phyloP scores from a whole-genome alignment of 2,329 filamentous ascomycete species.

The Fonsecaea monophora region DNA sequence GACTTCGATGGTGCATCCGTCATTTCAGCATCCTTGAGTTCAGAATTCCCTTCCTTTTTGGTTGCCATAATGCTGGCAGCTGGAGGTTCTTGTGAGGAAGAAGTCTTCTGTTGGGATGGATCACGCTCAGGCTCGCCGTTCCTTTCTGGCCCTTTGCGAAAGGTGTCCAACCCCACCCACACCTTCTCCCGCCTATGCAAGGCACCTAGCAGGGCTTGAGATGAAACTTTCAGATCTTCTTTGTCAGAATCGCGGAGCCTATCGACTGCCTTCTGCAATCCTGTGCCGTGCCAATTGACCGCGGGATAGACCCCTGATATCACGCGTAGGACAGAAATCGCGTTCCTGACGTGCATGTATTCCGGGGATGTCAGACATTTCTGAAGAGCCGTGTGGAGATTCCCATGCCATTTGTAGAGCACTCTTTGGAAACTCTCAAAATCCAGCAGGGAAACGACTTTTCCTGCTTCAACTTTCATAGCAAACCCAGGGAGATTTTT shows the following conservation, averaged over 20 bases:
- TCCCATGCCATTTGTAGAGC: slow-evolving; percentile 88
- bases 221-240: slow-evolving; percentile 58
- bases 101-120: slow-evolving; percentile 24
- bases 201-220: slow-evolving; percentile 57
- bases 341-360: slow-evolving; percentile 98
- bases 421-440: slow-evolving; percentile 86
- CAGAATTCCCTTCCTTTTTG: slow-evolving; percentile 53
- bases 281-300: slow-evolving; percentile 81
- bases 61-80: slow-evolving; percentile 25
- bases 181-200: slow-evolving; percentile 57
- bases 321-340: slow-evolving; percentile 84
- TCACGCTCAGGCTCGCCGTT: slow-evolving; percentile 26
- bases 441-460: slow-evolving; percentile 74
- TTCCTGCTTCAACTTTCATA: slow-evolving; percentile 73
- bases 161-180: slow-evolving; percentile 57
- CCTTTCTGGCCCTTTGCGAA: slow-evolving; percentile 44
- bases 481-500: slow-evolving; percentile 79
- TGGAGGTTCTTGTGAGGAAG: slow-evolving; percentile 39
- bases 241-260: slow-evolving; percentile 53
- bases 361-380: slow-evolving; percentile 80
- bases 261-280: slow-evolving; percentile 53
- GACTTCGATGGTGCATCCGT: slow-evolving; percentile 42
- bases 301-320: slow-evolving; percentile 84
- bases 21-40: slow-evolving; percentile 56
- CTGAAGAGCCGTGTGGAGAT: slow-evolving; percentile 79